Evolutionary conservation across 257 asterid genomes (phyloP).

Genomic region (Jaltomata sinuosa): DNA sequence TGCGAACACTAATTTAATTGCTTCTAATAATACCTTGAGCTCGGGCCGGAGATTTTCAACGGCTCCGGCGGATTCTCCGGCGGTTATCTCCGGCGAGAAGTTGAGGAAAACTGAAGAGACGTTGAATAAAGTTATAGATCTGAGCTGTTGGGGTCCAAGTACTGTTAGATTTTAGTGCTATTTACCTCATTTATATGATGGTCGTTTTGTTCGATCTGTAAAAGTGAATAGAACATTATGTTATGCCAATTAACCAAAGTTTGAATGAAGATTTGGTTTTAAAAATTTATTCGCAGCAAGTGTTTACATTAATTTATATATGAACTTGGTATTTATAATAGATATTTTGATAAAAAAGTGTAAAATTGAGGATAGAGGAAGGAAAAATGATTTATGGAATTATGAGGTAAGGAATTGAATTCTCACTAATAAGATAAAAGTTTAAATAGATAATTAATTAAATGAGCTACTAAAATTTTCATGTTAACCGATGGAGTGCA

Average conservation of each 20-base stretch:
- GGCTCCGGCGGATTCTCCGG: not conserved
- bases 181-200: not conserved
- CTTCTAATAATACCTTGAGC: not conserved
- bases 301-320: not conserved
- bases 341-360: too few relatives aligned
- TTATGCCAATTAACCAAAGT: not conserved
- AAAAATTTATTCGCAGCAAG: not conserved
- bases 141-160: constrained; percentile 18
- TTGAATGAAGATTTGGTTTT: not conserved
- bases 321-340: too few relatives aligned
- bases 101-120: constrained; percentile 5
- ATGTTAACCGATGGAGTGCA: too few relatives aligned
- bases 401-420: too few relatives aligned
- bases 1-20: constrained; percentile 5
- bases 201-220: not conserved
- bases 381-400: too few relatives aligned
- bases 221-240: not conserved
- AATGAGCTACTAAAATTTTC: too few relatives aligned
- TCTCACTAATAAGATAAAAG: too few relatives aligned
- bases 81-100: not conserved
- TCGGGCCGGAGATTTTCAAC: not conserved
- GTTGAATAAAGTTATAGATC: constrained; percentile 1
- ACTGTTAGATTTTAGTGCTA: not conserved
- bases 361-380: too few relatives aligned
- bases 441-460: too few relatives aligned